These are phyloP conservation scores for Acacia acuminata DNA, from an alignment of 306 rosid genomes.

Conservation along the genomic window DNA sequence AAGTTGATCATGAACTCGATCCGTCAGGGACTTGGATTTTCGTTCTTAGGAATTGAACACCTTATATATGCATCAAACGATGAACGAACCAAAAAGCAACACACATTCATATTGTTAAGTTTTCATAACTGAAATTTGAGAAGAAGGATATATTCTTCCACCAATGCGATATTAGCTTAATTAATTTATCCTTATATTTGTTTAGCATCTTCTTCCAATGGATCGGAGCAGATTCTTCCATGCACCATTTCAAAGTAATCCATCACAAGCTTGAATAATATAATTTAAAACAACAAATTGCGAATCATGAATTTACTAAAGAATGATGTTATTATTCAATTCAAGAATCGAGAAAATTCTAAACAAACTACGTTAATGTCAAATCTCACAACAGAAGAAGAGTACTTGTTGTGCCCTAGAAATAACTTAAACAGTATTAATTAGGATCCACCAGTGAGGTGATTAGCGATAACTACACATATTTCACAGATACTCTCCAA, in stretches of 20 bases:
- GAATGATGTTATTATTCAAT: not conserved
- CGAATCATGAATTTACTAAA: not conserved
- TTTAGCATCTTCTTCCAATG: too few species aligned
- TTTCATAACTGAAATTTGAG: not conserved
- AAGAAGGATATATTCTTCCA: not conserved
- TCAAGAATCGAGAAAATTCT: not conserved
- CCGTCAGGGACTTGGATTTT: not conserved
- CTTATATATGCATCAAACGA: too few species aligned
- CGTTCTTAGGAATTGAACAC: not conserved
- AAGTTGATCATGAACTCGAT: not conserved
- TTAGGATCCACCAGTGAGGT: slow-evolving; percentile 20
- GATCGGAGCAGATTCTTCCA: too few species aligned
- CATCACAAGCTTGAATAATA: not conserved
- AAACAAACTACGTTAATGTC: not conserved
- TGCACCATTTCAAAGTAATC: not conserved
- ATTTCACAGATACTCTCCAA: slow-evolving; percentile 48
- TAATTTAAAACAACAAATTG: not conserved
- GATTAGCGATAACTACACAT: slow-evolving; percentile 46
- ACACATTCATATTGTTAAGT: not conserved
- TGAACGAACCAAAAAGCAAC: not conserved
- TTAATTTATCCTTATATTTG: not conserved
- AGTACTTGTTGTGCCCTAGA: not conserved
- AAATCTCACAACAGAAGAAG: not conserved
- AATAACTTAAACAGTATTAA: not conserved
- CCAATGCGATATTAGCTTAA: not conserved